Conservation (phyloP, 2,329 filamentous ascomycete species). For the Exophiala calicioides region DNA sequence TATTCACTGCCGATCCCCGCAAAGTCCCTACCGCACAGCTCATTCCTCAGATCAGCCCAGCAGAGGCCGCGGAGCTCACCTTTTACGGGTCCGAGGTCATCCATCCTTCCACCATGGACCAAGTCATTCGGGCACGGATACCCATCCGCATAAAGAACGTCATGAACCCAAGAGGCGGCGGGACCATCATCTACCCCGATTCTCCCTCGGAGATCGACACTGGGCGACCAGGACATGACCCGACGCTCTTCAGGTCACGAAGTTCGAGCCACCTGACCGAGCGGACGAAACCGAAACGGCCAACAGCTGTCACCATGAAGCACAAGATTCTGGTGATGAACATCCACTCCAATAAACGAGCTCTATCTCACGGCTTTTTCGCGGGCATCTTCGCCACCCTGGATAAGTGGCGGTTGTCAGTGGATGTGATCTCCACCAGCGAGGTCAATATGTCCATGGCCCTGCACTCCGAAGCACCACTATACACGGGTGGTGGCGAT, state of each 20-base stretch:
- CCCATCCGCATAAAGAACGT: slow-evolving; percentile 71
- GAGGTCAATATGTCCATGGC: slow-evolving; percentile 99
- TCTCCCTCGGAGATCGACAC: slow-evolving; percentile 54
- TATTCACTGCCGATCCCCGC: slow-evolving; percentile 82
- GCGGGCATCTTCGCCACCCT: slow-evolving; percentile 91
- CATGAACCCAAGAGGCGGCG: slow-evolving; percentile 64
- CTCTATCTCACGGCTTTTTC: slow-evolving; percentile 93
- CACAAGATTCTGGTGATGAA: slow-evolving; percentile 96
- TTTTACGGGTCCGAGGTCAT: slow-evolving; percentile 96
- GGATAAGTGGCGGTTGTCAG: slow-evolving; percentile 80
- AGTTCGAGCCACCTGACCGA: slow-evolving; percentile 50
- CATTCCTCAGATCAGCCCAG: slow-evolving; percentile 84
- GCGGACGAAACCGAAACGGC: slow-evolving; percentile 66
- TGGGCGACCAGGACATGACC: slow-evolving; percentile 37
- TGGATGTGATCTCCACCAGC: slow-evolving; percentile 93
- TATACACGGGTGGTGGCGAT: slow-evolving; percentile 51
- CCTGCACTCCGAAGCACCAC: slow-evolving; percentile 72
- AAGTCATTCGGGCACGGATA: slow-evolving; percentile 67
- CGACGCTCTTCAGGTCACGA: slow-evolving; percentile 53
- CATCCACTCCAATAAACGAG: slow-evolving; percentile 95
- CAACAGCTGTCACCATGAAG: slow-evolving; percentile 94
- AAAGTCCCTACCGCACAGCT: slow-evolving; percentile 92
- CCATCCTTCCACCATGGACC: slow-evolving; percentile 98
- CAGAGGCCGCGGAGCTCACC: slow-evolving; percentile 92
- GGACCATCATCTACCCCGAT: slow-evolving; percentile 74